phyloP scores from a whole-genome alignment of 1,284 basidiomycete species.

The Puccinia hordei region DNA sequence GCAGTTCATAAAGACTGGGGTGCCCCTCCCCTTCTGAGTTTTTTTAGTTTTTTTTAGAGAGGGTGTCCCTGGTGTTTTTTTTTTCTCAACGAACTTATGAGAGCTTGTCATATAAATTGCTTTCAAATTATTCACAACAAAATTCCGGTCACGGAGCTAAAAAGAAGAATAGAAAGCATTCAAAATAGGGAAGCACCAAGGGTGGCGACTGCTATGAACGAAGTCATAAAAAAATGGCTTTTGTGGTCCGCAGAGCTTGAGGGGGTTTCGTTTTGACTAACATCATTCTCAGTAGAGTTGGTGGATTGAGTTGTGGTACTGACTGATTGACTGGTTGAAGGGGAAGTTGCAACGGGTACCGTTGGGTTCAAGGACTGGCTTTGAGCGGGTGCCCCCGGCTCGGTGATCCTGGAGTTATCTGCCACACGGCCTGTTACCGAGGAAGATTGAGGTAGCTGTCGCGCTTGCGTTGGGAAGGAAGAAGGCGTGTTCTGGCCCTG shows the following conservation, averaged over 20 bases:
- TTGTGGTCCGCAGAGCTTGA: background rate
- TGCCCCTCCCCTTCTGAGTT: too few species aligned
- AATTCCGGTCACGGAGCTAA: background rate
- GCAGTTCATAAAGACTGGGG: too few species aligned
- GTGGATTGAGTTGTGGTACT: too few species aligned
- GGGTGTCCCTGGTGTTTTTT: too few species aligned
- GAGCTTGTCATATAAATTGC: too few species aligned
- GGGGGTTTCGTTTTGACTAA: background rate
- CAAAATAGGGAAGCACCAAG: background rate
- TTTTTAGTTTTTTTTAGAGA: too few species aligned
- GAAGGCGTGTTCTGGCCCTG: background rate
- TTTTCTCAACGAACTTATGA: too few species aligned
- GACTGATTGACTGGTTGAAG: too few species aligned
- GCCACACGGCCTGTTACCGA: background rate
- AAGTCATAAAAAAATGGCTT: background rate
- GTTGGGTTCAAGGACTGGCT: background rate
- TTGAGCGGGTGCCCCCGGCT: background rate
- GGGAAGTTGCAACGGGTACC: background rate
- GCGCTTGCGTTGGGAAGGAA: background rate
- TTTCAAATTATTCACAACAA: slow-evolving; percentile 2
- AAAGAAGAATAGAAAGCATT: background rate
- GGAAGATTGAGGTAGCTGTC: background rate
- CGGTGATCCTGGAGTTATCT: background rate
- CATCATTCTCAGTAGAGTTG: slow-evolving; percentile 6
- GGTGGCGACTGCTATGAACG: background rate